Conservation (phyloP, 2,329 filamentous ascomycete genomes). For the Ceratocystis lukuohia region DNA sequence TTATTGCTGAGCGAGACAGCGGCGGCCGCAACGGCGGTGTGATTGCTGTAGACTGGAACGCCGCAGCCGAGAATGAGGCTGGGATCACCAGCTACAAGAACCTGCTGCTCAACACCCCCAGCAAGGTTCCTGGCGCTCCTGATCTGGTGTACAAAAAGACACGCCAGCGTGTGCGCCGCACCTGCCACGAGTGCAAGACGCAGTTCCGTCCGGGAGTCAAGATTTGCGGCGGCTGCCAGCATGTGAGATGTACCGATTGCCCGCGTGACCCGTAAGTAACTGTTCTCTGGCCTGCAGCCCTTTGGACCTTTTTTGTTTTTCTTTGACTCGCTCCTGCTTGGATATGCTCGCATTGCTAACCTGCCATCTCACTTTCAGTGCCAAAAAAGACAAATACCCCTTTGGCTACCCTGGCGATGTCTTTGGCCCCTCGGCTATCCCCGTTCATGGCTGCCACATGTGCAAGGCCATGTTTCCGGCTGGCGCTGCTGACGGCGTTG, state of each 20-base stretch:
- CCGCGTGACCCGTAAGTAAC: conserved; percentile 61
- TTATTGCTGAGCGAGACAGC: conserved; percentile 41
- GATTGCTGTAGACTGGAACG: conserved; percentile 30
- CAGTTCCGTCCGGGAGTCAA: conserved; percentile 47
- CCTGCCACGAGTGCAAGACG: conserved; percentile 59
- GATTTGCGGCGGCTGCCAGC: conserved; percentile 54
- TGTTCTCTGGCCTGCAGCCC: not conserved
- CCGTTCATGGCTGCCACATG: conserved; percentile 46
- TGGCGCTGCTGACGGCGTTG: conserved; percentile 36
- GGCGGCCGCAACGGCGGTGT: conserved; percentile 34
- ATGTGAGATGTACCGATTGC: conserved; percentile 66
- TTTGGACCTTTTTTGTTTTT: not conserved
- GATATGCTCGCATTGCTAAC: conserved; percentile 16
- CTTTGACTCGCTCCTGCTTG: not conserved
- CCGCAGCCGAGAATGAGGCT: conserved; percentile 29
- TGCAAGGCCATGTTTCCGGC: conserved; percentile 47
- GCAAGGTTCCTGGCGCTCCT: conserved; percentile 47
- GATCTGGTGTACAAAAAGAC: conserved; percentile 60
- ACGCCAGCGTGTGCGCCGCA: conserved; percentile 59
- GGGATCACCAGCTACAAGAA: conserved; percentile 23
- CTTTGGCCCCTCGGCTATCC: conserved; percentile 38
- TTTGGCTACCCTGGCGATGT: conserved; percentile 56
- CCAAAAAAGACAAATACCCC: conserved; percentile 56
- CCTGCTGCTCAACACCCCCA: conserved; percentile 45
- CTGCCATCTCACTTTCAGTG: conserved; percentile 28